phyloP scores from a whole-genome alignment of 768 basidiomycete species.

The Rhodotorula paludigena region DNA sequence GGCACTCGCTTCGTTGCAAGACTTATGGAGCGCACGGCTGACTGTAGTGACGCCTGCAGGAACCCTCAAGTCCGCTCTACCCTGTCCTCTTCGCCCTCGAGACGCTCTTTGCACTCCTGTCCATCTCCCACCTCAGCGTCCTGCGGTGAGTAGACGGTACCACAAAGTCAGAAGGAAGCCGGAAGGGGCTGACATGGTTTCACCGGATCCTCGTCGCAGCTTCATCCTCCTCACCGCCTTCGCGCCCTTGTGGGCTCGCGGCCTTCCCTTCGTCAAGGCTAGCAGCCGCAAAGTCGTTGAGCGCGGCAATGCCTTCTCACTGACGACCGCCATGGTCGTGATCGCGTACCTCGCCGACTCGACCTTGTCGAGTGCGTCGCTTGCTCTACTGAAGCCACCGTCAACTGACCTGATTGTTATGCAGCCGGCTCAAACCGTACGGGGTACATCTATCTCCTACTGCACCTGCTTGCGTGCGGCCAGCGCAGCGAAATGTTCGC shows the following conservation, averaged over 20 bases:
- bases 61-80: conserved; percentile 14
- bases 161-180: neutral
- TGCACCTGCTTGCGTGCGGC: conserved; percentile 19
- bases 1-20: neutral
- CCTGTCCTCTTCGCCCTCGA: conserved; percentile 21
- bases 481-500: conserved; percentile 28
- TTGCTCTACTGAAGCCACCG: neutral
- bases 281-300: conserved; percentile 28
- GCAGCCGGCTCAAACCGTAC: neutral
- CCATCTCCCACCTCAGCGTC: conserved; percentile 8
- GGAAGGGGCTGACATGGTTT: neutral
- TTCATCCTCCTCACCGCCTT: conserved; percentile 39
- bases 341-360: conserved; percentile 17
- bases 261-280: conserved; percentile 19
- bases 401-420: neutral
- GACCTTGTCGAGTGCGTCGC: conserved; percentile 6
- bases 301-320: conserved; percentile 27
- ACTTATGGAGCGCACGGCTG: neutral
- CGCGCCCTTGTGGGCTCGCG: conserved; percentile 36
- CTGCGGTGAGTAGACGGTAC: conserved; percentile 1
- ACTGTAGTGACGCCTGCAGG: neutral
- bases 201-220: conserved; percentile 8
- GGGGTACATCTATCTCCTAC: conserved; percentile 25
- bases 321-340: conserved; percentile 21
- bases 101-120: conserved; percentile 16